phyloP scores from a whole-genome alignment of 495 filamentous ascomycete species.

The Opeltia flavorubescens region DNA sequence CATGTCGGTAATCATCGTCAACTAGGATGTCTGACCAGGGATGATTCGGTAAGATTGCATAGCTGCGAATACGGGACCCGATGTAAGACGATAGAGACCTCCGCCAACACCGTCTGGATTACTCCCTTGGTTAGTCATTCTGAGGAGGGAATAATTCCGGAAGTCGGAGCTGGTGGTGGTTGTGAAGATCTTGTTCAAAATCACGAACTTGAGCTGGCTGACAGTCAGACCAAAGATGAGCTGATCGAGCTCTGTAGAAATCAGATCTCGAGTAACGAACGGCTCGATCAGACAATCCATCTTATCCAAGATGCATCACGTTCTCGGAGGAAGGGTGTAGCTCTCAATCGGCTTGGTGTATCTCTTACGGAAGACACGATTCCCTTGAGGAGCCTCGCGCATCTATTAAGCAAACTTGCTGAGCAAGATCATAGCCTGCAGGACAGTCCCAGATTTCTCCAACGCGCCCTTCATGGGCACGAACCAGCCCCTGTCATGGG shows the following conservation, averaged over 20 bases:
- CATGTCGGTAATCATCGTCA: slow-evolving; percentile 55
- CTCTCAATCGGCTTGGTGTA: slow-evolving; percentile 28
- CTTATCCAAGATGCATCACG: slow-evolving; percentile 21
- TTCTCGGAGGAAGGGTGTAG: slow-evolving; percentile 25
- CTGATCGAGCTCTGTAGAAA: slow-evolving; percentile 20
- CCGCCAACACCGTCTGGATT: slow-evolving; percentile 55
- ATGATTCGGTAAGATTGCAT: slow-evolving; percentile 57
- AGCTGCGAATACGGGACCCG: slow-evolving; percentile 66
- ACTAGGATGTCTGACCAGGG: slow-evolving; percentile 55
- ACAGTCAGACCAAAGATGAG: slow-evolving; percentile 2
- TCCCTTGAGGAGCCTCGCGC: slow-evolving; percentile 28
- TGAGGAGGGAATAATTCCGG: slow-evolving; percentile 42
- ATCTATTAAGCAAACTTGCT: slow-evolving; percentile 4
- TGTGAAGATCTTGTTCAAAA: slow-evolving; percentile 56
- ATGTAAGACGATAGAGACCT: slow-evolving; percentile 41
- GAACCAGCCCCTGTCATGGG: no score
- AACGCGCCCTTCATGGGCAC: neutral
- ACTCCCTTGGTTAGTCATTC: slow-evolving; percentile 54
- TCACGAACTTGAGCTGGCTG: slow-evolving; percentile 44
- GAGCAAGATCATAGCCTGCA: slow-evolving; percentile 13
- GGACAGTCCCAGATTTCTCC: neutral
- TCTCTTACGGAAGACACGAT: slow-evolving; percentile 26
- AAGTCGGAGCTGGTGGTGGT: slow-evolving; percentile 67
- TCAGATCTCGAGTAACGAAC: slow-evolving; percentile 24
- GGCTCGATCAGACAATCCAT: slow-evolving; percentile 21